Evolutionary conservation across 805 yeast genomes (phyloP).

Genomic region (Candida pini): DNA sequence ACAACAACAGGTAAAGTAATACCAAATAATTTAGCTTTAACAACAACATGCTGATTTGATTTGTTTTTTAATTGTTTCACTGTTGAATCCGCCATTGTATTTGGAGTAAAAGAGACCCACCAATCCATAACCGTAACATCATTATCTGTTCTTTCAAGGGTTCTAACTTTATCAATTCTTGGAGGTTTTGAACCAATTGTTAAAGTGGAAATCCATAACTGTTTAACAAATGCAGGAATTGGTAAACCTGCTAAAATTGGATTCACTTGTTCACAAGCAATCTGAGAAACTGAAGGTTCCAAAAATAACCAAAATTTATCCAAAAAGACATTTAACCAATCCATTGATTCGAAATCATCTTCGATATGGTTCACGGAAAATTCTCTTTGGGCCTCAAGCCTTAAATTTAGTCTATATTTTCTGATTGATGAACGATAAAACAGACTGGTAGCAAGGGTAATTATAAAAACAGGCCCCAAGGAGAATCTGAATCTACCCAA

Average conservation of each 20-base stretch:
- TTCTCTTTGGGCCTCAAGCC: conserved; percentile 84
- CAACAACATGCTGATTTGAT: conserved; percentile 74
- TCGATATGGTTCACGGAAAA: conserved; percentile 76
- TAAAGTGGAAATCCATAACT: conserved; percentile 80
- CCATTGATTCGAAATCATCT: conserved; percentile 87
- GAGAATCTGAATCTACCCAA: conserved; percentile 75
- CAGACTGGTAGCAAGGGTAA: conserved; percentile 55
- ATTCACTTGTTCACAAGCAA: conserved; percentile 80
- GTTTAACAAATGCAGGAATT: conserved; percentile 75
- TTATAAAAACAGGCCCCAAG: conserved; percentile 73
- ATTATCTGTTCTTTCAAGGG: conserved; percentile 82
- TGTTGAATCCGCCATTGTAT: conserved; percentile 76
- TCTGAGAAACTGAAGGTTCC: conserved; percentile 85
- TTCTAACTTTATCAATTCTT: conserved; percentile 82
- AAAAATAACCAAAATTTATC: conserved; percentile 88
- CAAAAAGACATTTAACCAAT: conserved; percentile 87
- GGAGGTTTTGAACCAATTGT: conserved; percentile 96
- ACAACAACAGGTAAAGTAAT: conserved; percentile 73
- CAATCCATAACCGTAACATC: conserved; percentile 98
- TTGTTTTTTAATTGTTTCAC: conserved; percentile 78
- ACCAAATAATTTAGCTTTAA: conserved; percentile 81
- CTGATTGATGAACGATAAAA: conserved; percentile 81
- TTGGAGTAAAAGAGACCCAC: conserved; percentile 91
- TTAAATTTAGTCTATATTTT: conserved; percentile 64
- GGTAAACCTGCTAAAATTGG: conserved; percentile 75